Percentiles rank a stretch among this genome's conserved stretches.
phyloP scores from a whole-genome alignment of 768 basidiomycete species.

The Kwoniella botswanensis region DNA sequence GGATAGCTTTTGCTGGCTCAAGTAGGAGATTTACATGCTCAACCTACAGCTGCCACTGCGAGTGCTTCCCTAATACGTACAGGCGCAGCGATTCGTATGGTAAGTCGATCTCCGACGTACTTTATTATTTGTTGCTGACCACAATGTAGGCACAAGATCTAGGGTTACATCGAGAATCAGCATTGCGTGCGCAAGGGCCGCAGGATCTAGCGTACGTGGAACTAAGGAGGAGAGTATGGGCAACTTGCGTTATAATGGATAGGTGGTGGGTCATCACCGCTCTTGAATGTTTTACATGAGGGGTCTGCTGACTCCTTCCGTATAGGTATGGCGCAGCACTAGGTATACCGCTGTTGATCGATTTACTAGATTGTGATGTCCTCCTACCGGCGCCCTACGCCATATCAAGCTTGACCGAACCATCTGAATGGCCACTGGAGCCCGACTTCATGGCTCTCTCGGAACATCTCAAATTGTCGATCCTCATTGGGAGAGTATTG shows the following conservation, averaged over 20 bases:
- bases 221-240: conserved; percentile 88
- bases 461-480: conserved; percentile 87
- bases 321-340: conserved; percentile 81
- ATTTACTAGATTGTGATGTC: conserved; percentile 94
- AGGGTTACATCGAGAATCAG: conserved; percentile 88
- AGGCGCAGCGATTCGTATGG: conserved; percentile 89
- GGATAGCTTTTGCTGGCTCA: conserved; percentile 41
- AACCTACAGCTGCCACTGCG: conserved; percentile 80
- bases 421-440: conserved; percentile 63
- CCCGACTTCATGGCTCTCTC: conserved; percentile 53
- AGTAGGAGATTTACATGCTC: conserved; percentile 86
- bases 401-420: conserved; percentile 56
- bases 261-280: conserved; percentile 69
- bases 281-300: too few relatives aligned
- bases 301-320: conserved; percentile 5
- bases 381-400: conserved; percentile 89
- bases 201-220: conserved; percentile 66
- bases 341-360: conserved; percentile 94
- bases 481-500: conserved; percentile 85
- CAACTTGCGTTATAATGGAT: conserved; percentile 90
- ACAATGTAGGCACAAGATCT: conserved; percentile 84
- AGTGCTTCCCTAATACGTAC: conserved; percentile 85
- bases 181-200: conserved; percentile 59
- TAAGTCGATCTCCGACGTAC: conserved; percentile 52
- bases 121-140: conserved; percentile 13